Percentiles rank a stretch among this genome's conserved stretches.
phyloP scores from a whole-genome alignment of 202 grass and related monocot genomes.

The Hordeum pubiflorum region DNA sequence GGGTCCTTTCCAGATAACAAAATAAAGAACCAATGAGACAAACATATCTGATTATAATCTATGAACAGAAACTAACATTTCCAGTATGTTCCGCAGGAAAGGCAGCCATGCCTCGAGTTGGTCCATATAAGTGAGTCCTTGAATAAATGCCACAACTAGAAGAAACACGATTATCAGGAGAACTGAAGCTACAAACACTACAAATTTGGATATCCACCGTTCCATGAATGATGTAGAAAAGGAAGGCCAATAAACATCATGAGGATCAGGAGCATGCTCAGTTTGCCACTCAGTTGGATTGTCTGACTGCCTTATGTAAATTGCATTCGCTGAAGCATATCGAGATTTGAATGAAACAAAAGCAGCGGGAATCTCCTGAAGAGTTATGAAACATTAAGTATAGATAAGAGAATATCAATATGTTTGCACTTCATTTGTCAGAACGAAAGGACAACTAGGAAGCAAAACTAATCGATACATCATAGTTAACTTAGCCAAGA shows the following conservation, averaged over 20 bases:
- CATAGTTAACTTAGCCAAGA: not conserved
- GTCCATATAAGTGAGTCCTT: constrained; percentile 86
- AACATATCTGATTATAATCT: not conserved
- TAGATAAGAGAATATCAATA: constrained; percentile 2
- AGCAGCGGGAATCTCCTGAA: constrained; percentile 72
- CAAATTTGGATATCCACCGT: constrained; percentile 86
- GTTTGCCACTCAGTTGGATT: constrained; percentile 88
- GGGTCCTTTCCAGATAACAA: not conserved
- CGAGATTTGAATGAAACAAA: constrained; percentile 90
- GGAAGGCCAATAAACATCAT: constrained; percentile 88
- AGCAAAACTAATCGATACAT: not conserved
- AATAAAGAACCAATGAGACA: constrained; percentile 10
- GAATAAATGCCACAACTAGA: constrained; percentile 69
- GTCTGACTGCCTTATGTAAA: constrained; percentile 71
- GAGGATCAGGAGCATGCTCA: constrained; percentile 72
- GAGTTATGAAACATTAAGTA: constrained; percentile 6
- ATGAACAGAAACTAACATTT: constrained; percentile 55
- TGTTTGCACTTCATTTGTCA: not conserved
- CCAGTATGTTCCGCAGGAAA: constrained; percentile 71
- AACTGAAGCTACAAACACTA: constrained; percentile 66
- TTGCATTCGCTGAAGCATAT: constrained; percentile 58
- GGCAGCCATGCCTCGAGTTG: constrained; percentile 81
- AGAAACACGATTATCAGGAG: constrained; percentile 82
- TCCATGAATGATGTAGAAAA: constrained; percentile 92
- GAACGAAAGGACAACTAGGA: constrained; percentile 3